A percentile compares a stretch with the other conserved stretches of the same genome.
These are phyloP conservation scores for Yamadazyma diddensiae DNA, from an alignment of 1,139 yeast genomes.

Conservation along the genomic window DNA sequence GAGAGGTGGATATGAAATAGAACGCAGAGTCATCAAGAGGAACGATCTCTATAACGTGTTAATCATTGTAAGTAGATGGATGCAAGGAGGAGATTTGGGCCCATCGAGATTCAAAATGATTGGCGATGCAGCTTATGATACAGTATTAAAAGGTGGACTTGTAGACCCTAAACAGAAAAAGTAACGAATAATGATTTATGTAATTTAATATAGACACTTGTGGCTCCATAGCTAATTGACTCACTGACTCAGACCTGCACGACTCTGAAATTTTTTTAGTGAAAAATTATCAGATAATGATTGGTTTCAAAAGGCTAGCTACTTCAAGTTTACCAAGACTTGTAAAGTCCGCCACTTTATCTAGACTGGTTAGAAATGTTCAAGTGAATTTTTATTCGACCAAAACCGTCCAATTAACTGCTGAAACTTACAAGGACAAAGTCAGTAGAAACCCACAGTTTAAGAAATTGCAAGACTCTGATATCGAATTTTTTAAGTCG, in stretches of 20 bases:
- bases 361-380: no score
- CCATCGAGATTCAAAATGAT: constrained; percentile 64
- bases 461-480: constrained; percentile 50
- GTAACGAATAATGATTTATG: background rate
- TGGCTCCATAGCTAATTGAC: no score
- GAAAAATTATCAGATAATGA: background rate
- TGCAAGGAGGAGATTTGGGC: constrained; percentile 68
- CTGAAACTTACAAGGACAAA: constrained; percentile 57
- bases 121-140: constrained; percentile 48
- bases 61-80: constrained; percentile 70
- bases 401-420: constrained; percentile 54
- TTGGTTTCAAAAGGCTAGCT: constrained; percentile 4
- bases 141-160: constrained; percentile 20
- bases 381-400: constrained; percentile 23
- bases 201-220: background rate
- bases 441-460: constrained; percentile 46
- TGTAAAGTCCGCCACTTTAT: background rate
- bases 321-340: no score
- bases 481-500: constrained; percentile 59
- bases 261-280: constrained; percentile 2
- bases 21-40: constrained; percentile 47
- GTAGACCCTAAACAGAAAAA: background rate
- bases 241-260: constrained; percentile 1
- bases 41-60: constrained; percentile 49
- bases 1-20: constrained; percentile 58